Evolutionary conservation across 495 filamentous ascomycete genomes (phyloP), one percentile per base, ranked within the genome.

Genomic region (Penicillium ochrochloron): DNA sequence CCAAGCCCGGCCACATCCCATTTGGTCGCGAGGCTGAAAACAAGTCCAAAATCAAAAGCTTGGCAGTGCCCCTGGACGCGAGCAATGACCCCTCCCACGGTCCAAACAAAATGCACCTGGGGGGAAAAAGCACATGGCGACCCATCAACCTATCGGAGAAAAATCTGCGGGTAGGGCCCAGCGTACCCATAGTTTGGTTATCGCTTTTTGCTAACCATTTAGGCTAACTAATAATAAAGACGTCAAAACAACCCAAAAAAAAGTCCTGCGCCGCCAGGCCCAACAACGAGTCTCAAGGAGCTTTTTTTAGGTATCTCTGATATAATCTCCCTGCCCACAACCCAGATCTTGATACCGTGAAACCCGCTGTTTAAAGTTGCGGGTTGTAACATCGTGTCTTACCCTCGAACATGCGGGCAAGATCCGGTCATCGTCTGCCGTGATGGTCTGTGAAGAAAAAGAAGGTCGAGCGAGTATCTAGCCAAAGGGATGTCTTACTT

Each of bases 321-420:
- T 27, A n/a, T 17, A 14, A 52, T 52, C 48, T n/a, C 23, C 48
- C 12, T 29, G 25, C 15, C 23, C 46, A 50, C 23, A 50, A 27
- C 21, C 23, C 35, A n/a, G 57, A 50, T 59, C 57, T 50, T 50
- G 57, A 50, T 59, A 42, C 57, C 42, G 57, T 59, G 41, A n/a
- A 59, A 42, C 57, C 31, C 27, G 23, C 57, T 48, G 48, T 52
- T 52, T 52, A 52, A 52, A 52, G 48, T 52, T 52, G 48, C 31
- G 31, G 31, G 31, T 19, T 51, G 62, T 54, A 62, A 39, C 66
- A 65, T 31, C 35, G 42, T 68, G 66, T 66, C 66, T 68, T 63
- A 68, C 46, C 33, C 35, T 62, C 66, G 19, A 56, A 59, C 54
- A 68, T 42, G 56, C 56, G 39, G 34, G 39, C 33, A 48, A 42